Base-by-base conservation (phyloP, 202 grass and related monocot genomes). In the Saccharum hybrid region DNA sequence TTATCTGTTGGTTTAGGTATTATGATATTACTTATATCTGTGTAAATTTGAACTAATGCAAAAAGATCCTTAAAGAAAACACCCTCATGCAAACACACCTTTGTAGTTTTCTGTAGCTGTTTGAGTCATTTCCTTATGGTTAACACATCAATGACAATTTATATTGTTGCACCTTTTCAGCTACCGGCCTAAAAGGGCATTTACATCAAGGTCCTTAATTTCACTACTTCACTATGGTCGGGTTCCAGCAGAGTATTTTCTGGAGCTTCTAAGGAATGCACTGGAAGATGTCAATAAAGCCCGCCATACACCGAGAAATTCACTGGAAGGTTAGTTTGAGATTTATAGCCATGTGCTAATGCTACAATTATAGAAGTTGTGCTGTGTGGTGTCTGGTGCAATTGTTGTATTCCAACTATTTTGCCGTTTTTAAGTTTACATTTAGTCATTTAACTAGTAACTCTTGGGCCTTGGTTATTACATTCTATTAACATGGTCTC, bases 191-290 rank as follows among this genome's bases (percentile, higher is more conserved):
- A 97, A 86, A 52, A 87, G 71, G 69, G 63, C 83, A 84, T 66
- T 33, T n/a, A 81, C 91, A 74, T 97, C 92, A 37, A 97, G 84
- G 63, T 73, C 73, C 79, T 89, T 97, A 72, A 94, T 94, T 39
- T 28, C 84, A 76, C 71, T 94, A 31, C 92, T 97, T 77, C 46
- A 83, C 12, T 80, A 83, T 79, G 84, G 94, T 63, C 79, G 90
- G 64, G 94, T 97, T 89, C 75, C 63, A 75, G 74, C 36, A 64
- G 94, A 97, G 62, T 94, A 81, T 51, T 97, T 97, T 86, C 33
- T 97, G 48, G 81, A 85, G 63, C 94, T 97, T 89, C 67, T 97
- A 43, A 15, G 52, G 26, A 89, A 71, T 59, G 86, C 92, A 68
- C 31, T 92, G 14, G 71, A 88, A 78, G 78, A 71, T 68, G 75